phyloP scores from a whole-genome alignment of 257 asterid genomes.

The Solanum corneliomulleri region DNA sequence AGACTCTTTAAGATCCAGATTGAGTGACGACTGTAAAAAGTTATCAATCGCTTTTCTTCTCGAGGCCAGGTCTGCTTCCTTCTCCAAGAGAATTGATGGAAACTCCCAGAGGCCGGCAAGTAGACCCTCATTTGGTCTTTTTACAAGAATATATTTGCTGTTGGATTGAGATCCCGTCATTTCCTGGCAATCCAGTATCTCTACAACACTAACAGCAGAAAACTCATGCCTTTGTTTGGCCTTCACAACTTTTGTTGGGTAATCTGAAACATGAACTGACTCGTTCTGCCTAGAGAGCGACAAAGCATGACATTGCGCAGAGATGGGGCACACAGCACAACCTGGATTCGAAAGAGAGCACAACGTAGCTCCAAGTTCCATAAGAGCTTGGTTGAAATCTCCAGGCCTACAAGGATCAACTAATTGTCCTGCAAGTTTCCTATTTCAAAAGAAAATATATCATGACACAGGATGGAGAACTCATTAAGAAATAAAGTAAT shows the following conservation, averaged over 20 bases:
- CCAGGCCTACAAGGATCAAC: slow-evolving; percentile 91
- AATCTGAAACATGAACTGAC: slow-evolving; percentile 65
- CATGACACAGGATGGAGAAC: not conserved
- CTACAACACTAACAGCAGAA: slow-evolving; percentile 93
- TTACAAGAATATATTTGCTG: slow-evolving; percentile 62
- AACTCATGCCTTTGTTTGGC: slow-evolving; percentile 66
- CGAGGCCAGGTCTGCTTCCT: slow-evolving; percentile 46
- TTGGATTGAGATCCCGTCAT: slow-evolving; percentile 28
- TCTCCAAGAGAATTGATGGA: slow-evolving; percentile 69
- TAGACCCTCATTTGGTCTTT: slow-evolving; percentile 83
- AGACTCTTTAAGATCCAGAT: slow-evolving; percentile 36
- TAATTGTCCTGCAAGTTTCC: slow-evolving; percentile 75
- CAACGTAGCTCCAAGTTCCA: slow-evolving; percentile 97
- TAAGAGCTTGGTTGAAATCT: slow-evolving; percentile 90
- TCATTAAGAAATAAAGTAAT: not conserved
- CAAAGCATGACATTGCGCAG: slow-evolving; percentile 61
- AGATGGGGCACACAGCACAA: slow-evolving; percentile 73
- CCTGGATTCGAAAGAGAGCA: slow-evolving; percentile 52
- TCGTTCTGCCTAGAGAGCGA: slow-evolving; percentile 41
- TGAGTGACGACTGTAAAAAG: slow-evolving; percentile 55
- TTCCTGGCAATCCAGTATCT: slow-evolving; percentile 37
- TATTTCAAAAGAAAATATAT: slow-evolving; percentile 11
- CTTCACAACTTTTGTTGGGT: slow-evolving; percentile 75
- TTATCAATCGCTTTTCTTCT: slow-evolving; percentile 55
- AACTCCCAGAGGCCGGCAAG: slow-evolving; percentile 99